Conservation (phyloP, 495 filamentous ascomycete species). For the Penicillium dipodomyicola region DNA sequence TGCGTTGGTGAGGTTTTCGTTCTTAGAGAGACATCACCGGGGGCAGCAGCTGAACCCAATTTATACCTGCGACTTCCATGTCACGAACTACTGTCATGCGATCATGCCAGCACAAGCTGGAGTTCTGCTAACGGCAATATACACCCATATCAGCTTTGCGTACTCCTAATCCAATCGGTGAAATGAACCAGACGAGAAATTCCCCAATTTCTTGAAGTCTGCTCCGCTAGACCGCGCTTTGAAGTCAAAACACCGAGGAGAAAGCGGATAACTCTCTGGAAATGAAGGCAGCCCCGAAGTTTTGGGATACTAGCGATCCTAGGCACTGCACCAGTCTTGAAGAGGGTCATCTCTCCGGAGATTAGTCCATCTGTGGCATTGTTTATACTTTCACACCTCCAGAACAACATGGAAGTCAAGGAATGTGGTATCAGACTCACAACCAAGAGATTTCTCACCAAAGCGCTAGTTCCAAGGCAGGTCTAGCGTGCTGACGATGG, state of each 20-base stretch:
- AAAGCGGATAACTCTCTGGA: neutral
- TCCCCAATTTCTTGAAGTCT: neutral
- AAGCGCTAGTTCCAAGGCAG: conserved; percentile 12
- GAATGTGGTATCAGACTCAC: conserved; percentile 5
- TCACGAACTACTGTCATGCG: neutral
- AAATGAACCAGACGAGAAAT: neutral
- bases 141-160: neutral
- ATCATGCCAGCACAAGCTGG: neutral
- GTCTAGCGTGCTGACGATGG: conserved; percentile 5
- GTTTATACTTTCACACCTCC: conserved; percentile 17
- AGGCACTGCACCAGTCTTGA: conserved; percentile 15
- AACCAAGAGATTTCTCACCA: conserved; percentile 14
- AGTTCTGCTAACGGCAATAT: too few species aligned
- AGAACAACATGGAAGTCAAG: neutral
- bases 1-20: neutral
- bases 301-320: conserved; percentile 4
- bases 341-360: conserved; percentile 15
- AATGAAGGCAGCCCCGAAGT: neutral
- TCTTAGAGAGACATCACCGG: neutral
- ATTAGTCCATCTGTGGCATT: conserved; percentile 6
- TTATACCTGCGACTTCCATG: neutral
- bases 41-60: neutral
- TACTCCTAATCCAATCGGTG: conserved; percentile 1
- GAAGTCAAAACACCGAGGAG: neutral
- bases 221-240: neutral